Base-by-base conservation (phyloP, 306 rosid genomes). In the Sphenostylis stenocarpa region DNA sequence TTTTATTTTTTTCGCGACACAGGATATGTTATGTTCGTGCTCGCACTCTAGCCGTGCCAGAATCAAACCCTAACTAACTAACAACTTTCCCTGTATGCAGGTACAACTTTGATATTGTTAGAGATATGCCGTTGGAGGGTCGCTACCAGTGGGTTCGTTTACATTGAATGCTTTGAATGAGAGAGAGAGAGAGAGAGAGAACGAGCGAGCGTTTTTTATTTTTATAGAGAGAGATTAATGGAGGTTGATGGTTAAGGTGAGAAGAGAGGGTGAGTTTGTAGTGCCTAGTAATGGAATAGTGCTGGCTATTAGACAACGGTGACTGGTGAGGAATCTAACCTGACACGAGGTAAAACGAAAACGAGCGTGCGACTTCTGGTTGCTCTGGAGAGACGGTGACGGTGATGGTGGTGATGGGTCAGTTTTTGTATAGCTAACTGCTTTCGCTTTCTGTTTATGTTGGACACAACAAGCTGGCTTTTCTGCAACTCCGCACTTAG, bases 31-130 rank as follows among this genome's bases (percentile, higher is more conserved):
- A 47, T 63, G 77, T 76, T 80, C 64, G 34, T 5, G 26, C 38
- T 86, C 83, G 84, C 80, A 90, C 33, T 73, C 11, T 89, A 90
- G 87, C 47, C 12, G 38, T 17, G 45, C 16, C 56, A 80, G 81
- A 73, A 81, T 75, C 48, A 71, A 83, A 69, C 67, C 73, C 86
- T 85, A 91, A 91, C 93, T 64, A 81, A 89, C 93, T 81, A 86
- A 85, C 88, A 81, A 85, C 65, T 69, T 82, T 67, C 9, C 75
- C 47, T 75, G 77, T 61, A 52, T 82, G 82, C 89, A 95, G 98
- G 90, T 95, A 90, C 97, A 95, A 95, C 89, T 95, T 84, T 76
- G 98, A 95, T 82, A 83, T 92, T 83, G 93, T 82, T 63, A 88
- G 77, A 66, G 97, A 89, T 80, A 63, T 73, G 90, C 98, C 98